Percentiles rank a stretch among this genome's conserved stretches.
Evolutionary conservation across 1,284 basidiomycete species (phyloP).

Genomic region (Moesziomyces sp.): DNA sequence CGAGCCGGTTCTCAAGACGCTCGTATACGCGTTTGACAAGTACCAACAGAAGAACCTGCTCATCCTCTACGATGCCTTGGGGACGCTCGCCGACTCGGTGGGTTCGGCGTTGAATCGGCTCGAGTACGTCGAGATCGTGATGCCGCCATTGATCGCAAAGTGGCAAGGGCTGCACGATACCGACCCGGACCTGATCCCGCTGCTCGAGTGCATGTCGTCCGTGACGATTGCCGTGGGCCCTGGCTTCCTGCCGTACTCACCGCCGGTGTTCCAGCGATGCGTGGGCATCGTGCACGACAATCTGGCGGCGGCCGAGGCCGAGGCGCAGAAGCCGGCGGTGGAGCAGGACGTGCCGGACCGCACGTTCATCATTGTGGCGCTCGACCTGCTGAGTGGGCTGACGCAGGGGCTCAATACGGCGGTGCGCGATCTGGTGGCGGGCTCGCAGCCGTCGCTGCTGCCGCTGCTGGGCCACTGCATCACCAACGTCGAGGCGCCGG

Average conservation of each 20-base stretch:
- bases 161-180: slow-evolving; percentile 90
- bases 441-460: slow-evolving; percentile 57
- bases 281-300: slow-evolving; percentile 84
- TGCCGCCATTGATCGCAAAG: slow-evolving; percentile 90
- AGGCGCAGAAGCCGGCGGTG: slow-evolving; percentile 81
- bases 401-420: slow-evolving; percentile 88
- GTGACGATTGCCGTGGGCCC: slow-evolving; percentile 95
- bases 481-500: slow-evolving; percentile 87
- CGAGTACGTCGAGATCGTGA: slow-evolving; percentile 89
- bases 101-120: slow-evolving; percentile 86
- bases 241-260: slow-evolving; percentile 89
- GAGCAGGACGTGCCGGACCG: slow-evolving; percentile 62
- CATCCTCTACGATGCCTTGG: slow-evolving; percentile 97
- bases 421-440: slow-evolving; percentile 56
- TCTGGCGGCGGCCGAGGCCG: slow-evolving; percentile 78
- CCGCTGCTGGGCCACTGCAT: slow-evolving; percentile 64
- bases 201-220: slow-evolving; percentile 90
- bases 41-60: slow-evolving; percentile 99
- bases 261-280: slow-evolving; percentile 92
- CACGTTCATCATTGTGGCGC: slow-evolving; percentile 83
- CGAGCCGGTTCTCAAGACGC: slow-evolving; percentile 91
- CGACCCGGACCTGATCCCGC: slow-evolving; percentile 91
- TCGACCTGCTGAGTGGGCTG: slow-evolving; percentile 93
- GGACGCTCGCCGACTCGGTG: slow-evolving; percentile 96
- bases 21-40: slow-evolving; percentile 95